Evolutionary conservation across 441 rosid species (phyloP).

Genomic region (Pelargonium cotyledonis): DNA sequence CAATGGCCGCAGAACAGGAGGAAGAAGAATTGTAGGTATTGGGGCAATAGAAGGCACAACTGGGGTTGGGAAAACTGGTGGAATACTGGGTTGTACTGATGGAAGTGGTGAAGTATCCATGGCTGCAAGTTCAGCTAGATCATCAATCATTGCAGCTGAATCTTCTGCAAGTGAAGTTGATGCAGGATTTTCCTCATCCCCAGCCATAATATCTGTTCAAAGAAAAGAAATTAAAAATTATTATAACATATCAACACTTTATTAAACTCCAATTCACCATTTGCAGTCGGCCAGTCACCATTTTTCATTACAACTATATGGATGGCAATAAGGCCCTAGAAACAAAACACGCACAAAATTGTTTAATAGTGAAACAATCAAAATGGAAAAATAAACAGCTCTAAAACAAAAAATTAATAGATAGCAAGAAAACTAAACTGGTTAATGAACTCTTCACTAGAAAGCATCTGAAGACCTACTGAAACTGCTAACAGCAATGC

Average conservation of each 20-base stretch:
- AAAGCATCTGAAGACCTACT: too few relatives aligned
- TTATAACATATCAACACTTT: neutral
- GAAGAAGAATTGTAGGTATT: conserved; percentile 41
- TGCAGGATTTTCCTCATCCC: conserved; percentile 34
- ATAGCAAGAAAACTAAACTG: too few relatives aligned
- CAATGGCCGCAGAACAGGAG: conserved; percentile 41
- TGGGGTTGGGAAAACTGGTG: conserved; percentile 30
- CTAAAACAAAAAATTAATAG: neutral
- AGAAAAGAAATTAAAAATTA: neutral
- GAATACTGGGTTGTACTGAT: conserved; percentile 23
- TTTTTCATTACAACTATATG: neutral
- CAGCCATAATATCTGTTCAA: conserved; percentile 34
- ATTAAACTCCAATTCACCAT: neutral
- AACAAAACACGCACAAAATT: neutral
- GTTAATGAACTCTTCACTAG: too few relatives aligned
- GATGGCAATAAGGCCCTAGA: neutral
- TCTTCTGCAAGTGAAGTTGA: conserved; percentile 26
- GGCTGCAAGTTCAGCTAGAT: conserved; percentile 13
- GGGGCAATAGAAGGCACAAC: conserved; percentile 54
- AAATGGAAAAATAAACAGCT: neutral
- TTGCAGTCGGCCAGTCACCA: neutral
- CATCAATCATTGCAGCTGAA: conserved; percentile 21
- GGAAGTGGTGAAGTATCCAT: conserved; percentile 21
- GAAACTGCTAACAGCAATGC: too few relatives aligned
- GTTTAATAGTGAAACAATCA: neutral